Evolutionary conservation across 148 eudicot species (phyloP).

Genomic region (Bassia scoparia): DNA sequence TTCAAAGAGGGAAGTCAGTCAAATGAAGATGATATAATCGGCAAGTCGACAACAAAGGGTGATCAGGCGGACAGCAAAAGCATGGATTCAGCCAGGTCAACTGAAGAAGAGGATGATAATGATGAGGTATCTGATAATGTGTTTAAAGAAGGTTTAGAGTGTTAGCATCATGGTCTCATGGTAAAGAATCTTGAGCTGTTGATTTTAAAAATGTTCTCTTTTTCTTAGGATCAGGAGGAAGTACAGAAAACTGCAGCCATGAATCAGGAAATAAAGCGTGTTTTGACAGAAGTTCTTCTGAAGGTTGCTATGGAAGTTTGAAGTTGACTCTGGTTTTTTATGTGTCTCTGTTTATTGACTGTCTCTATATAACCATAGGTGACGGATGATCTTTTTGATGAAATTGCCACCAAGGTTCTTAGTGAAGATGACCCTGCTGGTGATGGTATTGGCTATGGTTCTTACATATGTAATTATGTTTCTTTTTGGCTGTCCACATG

Average conservation of each 20-base stretch:
- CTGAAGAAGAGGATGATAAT: constrained; percentile 79
- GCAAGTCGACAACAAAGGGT: constrained; percentile 45
- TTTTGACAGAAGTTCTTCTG: constrained; percentile 87
- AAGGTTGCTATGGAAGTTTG: constrained; percentile 49
- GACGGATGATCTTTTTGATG: constrained; percentile 90
- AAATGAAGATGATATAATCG: constrained; percentile 62
- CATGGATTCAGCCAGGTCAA: constrained; percentile 65
- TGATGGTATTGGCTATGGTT: constrained; percentile 42
- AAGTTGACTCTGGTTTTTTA: not conserved
- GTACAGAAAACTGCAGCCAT: constrained; percentile 76
- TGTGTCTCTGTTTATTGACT: constrained; percentile 22
- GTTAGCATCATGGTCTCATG: not conserved
- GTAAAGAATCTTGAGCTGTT: constrained; percentile 3
- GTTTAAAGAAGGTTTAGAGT: constrained; percentile 6
- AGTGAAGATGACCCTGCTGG: constrained; percentile 57
- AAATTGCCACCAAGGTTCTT: constrained; percentile 86
- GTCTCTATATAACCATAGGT: constrained; percentile 48
- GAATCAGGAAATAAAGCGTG: constrained; percentile 92
- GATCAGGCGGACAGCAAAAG: constrained; percentile 82
- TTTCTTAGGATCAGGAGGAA: constrained; percentile 71
- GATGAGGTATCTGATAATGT: constrained; percentile 40
- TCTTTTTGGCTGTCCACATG: too few species aligned
- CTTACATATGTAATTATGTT: not conserved
- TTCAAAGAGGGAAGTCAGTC: constrained; percentile 49
- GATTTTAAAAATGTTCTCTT: not conserved